phyloP scores from a whole-genome alignment of 345 rosid genomes.

The Theobroma cacao region DNA sequence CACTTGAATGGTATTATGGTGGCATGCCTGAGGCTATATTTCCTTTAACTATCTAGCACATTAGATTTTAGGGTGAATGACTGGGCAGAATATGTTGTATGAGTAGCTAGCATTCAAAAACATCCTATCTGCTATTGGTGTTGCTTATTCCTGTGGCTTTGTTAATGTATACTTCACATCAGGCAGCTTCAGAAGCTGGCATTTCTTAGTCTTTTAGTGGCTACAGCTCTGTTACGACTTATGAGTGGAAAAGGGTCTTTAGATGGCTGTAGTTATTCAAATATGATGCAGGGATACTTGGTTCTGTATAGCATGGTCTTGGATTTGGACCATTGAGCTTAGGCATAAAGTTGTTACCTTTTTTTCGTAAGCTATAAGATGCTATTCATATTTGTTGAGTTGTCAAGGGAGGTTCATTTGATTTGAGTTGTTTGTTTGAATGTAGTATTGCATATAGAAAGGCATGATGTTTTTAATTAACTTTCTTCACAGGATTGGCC shows the following conservation, averaged over 20 bases:
- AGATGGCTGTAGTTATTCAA: not conserved
- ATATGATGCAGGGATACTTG: not conserved
- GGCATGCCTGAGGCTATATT: not conserved
- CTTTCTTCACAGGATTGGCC: conserved; percentile 72
- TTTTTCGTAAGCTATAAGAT: not conserved
- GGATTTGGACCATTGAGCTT: not conserved
- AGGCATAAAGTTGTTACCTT: not conserved
- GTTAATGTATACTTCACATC: not conserved
- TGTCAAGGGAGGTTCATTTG: not conserved
- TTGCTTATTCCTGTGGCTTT: not conserved
- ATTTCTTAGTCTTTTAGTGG: too few species aligned
- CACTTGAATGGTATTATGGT: not conserved
- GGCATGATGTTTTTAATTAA: not conserved
- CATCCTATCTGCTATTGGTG: not conserved
- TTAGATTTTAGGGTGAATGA: not conserved
- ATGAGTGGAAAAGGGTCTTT: too few species aligned
- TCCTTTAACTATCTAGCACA: not conserved
- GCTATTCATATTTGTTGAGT: not conserved
- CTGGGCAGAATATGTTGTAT: not conserved
- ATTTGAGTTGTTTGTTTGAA: not conserved
- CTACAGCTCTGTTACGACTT: too few species aligned
- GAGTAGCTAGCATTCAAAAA: not conserved
- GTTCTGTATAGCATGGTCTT: too few species aligned
- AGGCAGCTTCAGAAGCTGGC: not conserved
- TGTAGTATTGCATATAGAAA: not conserved